Percentiles rank a stretch among this genome's conserved stretches.
Conservation (phyloP, 108 stramenopile species). For the Asterionellopsis glacialis region DNA sequence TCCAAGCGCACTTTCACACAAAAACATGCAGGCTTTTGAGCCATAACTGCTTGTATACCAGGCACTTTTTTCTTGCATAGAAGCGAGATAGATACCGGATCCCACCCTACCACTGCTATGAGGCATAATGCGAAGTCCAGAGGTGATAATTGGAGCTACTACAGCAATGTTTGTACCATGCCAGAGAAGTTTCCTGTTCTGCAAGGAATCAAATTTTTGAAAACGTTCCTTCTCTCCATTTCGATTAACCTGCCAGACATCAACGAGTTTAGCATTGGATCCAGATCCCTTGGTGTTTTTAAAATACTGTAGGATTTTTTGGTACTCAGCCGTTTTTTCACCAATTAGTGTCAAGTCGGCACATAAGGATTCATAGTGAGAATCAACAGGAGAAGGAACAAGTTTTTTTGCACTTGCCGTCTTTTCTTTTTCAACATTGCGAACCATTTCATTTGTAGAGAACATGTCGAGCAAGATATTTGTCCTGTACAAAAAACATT, state of each 20-base stretch:
- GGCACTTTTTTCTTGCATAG: slow-evolving; percentile 36
- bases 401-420: slow-evolving; percentile 2
- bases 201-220: slow-evolving; percentile 26
- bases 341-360: slow-evolving; percentile 24
- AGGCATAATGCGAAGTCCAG: slow-evolving; percentile 57
- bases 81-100: slow-evolving; percentile 44
- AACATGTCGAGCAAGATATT: slow-evolving; percentile 42
- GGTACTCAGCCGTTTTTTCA: slow-evolving; percentile 13
- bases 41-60: slow-evolving; percentile 31
- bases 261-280: slow-evolving; percentile 13
- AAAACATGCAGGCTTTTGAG: slow-evolving; percentile 40
- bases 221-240: slow-evolving; percentile 37
- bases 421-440: slow-evolving; percentile 1
- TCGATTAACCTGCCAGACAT: slow-evolving; percentile 39
- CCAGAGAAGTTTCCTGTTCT: slow-evolving; percentile 45
- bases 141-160: slow-evolving; percentile 49
- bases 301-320: slow-evolving; percentile 18
- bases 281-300: background rate
- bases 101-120: slow-evolving; percentile 57
- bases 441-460: slow-evolving; percentile 26
- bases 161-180: slow-evolving; percentile 61
- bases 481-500: no score
- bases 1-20: slow-evolving; percentile 44
- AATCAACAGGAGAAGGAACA: slow-evolving; percentile 26
- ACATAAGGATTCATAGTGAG: slow-evolving; percentile 23